Evolutionary conservation across 805 yeast species (phyloP).

Genomic region (Myxozyma neglecta): DNA sequence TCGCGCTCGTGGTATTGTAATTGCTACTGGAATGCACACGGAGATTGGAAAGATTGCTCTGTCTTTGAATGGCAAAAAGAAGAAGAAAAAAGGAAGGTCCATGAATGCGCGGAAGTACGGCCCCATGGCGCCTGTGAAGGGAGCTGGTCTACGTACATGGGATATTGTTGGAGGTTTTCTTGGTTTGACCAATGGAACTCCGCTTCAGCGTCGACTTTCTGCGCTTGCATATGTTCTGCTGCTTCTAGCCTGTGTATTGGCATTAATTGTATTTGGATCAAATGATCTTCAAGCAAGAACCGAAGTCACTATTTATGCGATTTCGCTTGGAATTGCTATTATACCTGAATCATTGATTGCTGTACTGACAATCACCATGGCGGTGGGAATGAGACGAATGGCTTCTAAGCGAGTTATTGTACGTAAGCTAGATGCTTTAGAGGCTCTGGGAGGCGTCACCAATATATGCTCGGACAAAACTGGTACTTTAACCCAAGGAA

Average conservation of each 20-base stretch:
- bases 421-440: conserved; percentile 93
- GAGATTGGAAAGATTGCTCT: conserved; percentile 98
- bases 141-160: too few relatives aligned
- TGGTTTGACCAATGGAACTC: too few relatives aligned
- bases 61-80: conserved; percentile 77
- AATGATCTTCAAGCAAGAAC: conserved; percentile 88
- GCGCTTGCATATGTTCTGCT: conserved; percentile 81
- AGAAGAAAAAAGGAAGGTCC: too few relatives aligned
- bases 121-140: too few relatives aligned
- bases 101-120: too few relatives aligned
- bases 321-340: conserved; percentile 92
- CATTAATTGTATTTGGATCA: conserved; percentile 87
- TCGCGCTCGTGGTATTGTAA: conserved; percentile 90
- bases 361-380: conserved; percentile 98
- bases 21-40: conserved; percentile 93
- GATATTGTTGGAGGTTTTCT: too few relatives aligned
- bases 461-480: conserved; percentile 96
- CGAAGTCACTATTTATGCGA: conserved; percentile 85
- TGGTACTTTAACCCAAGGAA: conserved; percentile 96
- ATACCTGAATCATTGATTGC: conserved; percentile 98
- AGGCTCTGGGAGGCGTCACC: conserved; percentile 95
- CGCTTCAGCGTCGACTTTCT: too few relatives aligned
- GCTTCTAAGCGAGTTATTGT: conserved; percentile 97
- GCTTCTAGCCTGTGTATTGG: conserved; percentile 81
- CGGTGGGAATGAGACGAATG: conserved; percentile 97